Evolutionary conservation across 2,329 filamentous ascomycete genomes (phyloP).

Genomic region (Ceratocystis cubensis): DNA sequence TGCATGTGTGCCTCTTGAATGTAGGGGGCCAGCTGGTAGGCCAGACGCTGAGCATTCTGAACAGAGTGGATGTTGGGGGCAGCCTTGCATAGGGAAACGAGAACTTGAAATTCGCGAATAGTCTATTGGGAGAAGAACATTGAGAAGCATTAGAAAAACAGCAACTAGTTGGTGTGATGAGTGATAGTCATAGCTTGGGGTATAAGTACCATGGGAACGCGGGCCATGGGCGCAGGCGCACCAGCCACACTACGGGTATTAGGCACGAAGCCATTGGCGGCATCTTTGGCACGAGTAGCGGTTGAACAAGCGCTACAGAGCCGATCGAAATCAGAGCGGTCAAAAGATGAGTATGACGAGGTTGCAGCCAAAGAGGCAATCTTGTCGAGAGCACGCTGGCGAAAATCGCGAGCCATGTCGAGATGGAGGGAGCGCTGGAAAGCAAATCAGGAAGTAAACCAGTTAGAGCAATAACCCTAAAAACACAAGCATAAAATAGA

Average conservation of each 20-base stretch:
- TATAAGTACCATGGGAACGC: slow-evolving; percentile 47
- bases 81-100: slow-evolving; percentile 83
- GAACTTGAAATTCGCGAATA: slow-evolving; percentile 79
- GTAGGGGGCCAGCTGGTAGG: slow-evolving; percentile 70
- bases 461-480: neutral
- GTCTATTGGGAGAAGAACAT: slow-evolving; percentile 42
- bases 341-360: slow-evolving; percentile 41
- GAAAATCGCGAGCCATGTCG: slow-evolving; percentile 43
- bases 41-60: slow-evolving; percentile 64
- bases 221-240: slow-evolving; percentile 35
- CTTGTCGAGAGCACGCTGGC: slow-evolving; percentile 51
- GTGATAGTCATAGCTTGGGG: slow-evolving; percentile 2
- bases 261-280: slow-evolving; percentile 35
- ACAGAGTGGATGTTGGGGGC: slow-evolving; percentile 59
- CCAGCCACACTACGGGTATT: slow-evolving; percentile 20
- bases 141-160: neutral
- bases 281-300: slow-evolving; percentile 34
- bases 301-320: slow-evolving; percentile 46
- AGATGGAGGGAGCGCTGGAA: neutral
- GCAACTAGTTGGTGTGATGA: neutral
- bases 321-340: slow-evolving; percentile 50
- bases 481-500: neutral
- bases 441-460: neutral
- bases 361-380: slow-evolving; percentile 51
- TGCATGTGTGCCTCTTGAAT: slow-evolving; percentile 75